Conservation (phyloP, 257 asterid species). For the Plantago major region DNA sequence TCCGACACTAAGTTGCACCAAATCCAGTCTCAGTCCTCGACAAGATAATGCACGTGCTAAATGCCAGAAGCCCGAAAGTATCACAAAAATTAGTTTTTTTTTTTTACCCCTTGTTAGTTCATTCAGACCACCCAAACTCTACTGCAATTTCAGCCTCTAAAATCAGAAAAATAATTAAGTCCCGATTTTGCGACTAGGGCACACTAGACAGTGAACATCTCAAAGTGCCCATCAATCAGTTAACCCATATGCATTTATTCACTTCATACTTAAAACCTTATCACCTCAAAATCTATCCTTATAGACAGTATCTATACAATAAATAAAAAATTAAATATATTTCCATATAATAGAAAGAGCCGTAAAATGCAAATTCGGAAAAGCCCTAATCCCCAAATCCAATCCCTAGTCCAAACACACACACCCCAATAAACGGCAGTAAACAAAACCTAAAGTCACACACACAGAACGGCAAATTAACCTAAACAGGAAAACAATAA, state of each 20-base stretch:
- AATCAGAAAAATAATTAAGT: neutral
- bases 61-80: no score
- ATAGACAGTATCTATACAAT: no score
- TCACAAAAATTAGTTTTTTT: no score
- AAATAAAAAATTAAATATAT: neutral
- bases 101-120: no score
- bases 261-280: neutral
- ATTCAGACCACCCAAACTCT: neutral
- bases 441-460: slow-evolving; percentile 4
- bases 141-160: neutral
- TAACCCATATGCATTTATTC: neutral
- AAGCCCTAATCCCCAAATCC: slow-evolving; percentile 36
- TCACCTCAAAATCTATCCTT: neutral
- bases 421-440: slow-evolving; percentile 8
- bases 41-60: no score
- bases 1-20: no score
- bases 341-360: slow-evolving; percentile 8
- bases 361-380: slow-evolving; percentile 22
- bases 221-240: neutral
- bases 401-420: slow-evolving; percentile 17
- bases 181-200: neutral
- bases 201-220: neutral
- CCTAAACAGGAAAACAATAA: neutral
- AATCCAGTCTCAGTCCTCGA: no score
- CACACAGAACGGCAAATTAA: slow-evolving; percentile 21